Base-by-base conservation (phyloP, 192 early-diverging fungal species). In the Linnemannia elongata region DNA sequence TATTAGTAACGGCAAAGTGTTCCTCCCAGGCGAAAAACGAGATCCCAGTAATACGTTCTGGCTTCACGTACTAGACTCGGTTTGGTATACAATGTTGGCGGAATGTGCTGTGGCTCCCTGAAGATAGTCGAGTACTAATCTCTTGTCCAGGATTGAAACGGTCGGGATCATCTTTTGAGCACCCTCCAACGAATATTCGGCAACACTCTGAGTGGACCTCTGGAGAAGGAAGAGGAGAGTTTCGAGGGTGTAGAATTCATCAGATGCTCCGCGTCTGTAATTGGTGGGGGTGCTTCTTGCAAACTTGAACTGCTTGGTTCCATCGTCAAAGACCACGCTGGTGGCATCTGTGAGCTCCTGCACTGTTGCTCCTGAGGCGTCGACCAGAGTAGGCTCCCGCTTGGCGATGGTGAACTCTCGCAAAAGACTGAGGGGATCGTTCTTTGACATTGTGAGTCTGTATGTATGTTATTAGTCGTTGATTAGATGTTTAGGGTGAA, bases 141-240 rank as follows among this genome's bases (percentile, higher is more conserved):
- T 89, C 69, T 95, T 90, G 85, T 98, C 96, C 57, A 95, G 88
- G 80, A 96, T 95, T 0, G 93, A 94, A 41, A 98, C 93, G 27
- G 92, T 91, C 36, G 91, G 92, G 47, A 94, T 89, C 7, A 91
- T 92, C 74, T 92, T 89, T 10, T 89, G 86, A 60, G 90, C 91
- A 69, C 92, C 88, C 75, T 90, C 89, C 76, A 94, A 91, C 68
- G 96, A 91, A 88, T 97, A 98, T 72, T 93, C 92, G 72, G 94
- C 88, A 33, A 95, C 94, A 74, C 93, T 93, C 71, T 93, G 85
- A 52, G 93, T 87, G 22, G 90, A 88, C 75, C 94, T 91, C 74
- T 92, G 90, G 15, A 95, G 89, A 39, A 96, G 93, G 81, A 94
- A 94, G 49, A 97, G 83, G 4, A 98, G 89, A 3, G 96, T 92